Base-by-base conservation (phyloP, 164 flowering plant species). In the Macadamia tetraphylla region DNA sequence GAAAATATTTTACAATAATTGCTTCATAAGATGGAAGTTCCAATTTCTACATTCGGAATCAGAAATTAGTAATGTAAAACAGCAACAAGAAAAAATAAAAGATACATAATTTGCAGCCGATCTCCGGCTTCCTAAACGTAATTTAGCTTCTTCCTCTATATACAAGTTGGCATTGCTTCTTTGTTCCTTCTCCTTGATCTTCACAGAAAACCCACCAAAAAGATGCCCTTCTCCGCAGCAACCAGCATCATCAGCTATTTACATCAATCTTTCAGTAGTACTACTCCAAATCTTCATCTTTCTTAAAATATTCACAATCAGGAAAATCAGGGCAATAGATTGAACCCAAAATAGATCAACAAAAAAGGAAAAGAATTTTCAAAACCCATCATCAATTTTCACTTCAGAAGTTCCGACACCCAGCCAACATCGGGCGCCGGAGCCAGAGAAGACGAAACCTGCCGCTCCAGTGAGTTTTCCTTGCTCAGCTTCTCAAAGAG, bases 361-460 rank as follows among this genome's bases (percentile, higher is more conserved):
- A 4, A 49, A 14, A 10, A 49, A 23, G 11, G 11, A 49, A 10
- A 49, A 3, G 11, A 49, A 49, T 49, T 3, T 60, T 30, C 4
- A 3, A 7, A 7, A 44, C 18, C 7, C 40, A 2, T 2, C 40
- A 35, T 5, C 5, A 2, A 12, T 17, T 1, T 43, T 87, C 79
- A 88, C 80, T 76, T 72, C 44, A 88, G 76, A 44, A 92, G 85
- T 43, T 90, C 93, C 11, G 92, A 82, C 0, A 88, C 85, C 96
- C 96, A 92, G 3, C 81, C 90, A 10, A 92, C 79, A 75, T 91
- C 93, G 8, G 91, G 92, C 12, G 63, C 72, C 0, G 76, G 40
- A 35, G 35, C 12, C 23, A 23, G 23, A 23, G 23, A 23, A 23
- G 81, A 70, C n/a, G 73, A 87, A 1, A 56, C 71, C 15, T 35